Evolutionary conservation across 139 green algal species (phyloP), one percentile per base, ranked within the genome.

Genomic region (Chlorella sp.): DNA sequence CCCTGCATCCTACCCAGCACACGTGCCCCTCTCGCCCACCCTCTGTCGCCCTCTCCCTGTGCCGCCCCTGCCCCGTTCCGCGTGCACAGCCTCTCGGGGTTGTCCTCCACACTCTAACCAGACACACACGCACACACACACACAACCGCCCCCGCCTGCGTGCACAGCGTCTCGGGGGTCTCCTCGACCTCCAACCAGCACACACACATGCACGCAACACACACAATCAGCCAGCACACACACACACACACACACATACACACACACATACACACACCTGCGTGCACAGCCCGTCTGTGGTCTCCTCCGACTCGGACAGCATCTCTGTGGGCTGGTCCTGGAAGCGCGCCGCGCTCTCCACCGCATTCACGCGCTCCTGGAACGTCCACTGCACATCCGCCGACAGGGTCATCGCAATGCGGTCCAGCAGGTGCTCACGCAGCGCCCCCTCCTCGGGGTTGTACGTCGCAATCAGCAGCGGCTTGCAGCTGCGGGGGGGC

Each of bases 381-480:
- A 97, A 96, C 34, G 90, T 94, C 22, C 92, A 81, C 34, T 95
- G 94, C 88, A 98, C 95, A 86, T 99, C 97, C 0, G 96, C 97
- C 1, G 85, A 96, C 34, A 99, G 95, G 2, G 94, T 97, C 91
- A 99, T 96, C 57, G 98, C 97, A 71, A 99, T 98, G 92, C 98
- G 96, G 95, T 99, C 98, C 85, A 99, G 94, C 84, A 99, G 95
- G 95, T 99, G 98, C 94, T 99, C 97, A 21, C 98, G 91, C 84
- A 99, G 92, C 30, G 93, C 83, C 3, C 98, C 98, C 94, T 99
- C 97, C 94, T 99, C 98, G 26, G 98, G 98, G 93, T 99, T 99
- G 95, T 97, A 99, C 0, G 98, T 99, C 18, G 98, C 97, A 78
- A 99, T 99, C 78, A 99, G 93, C 88, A 99, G 95, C 73, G 98